Evolutionary conservation across 257 asterid genomes (phyloP).

Genomic region (Nicotiana benthamiana): DNA sequence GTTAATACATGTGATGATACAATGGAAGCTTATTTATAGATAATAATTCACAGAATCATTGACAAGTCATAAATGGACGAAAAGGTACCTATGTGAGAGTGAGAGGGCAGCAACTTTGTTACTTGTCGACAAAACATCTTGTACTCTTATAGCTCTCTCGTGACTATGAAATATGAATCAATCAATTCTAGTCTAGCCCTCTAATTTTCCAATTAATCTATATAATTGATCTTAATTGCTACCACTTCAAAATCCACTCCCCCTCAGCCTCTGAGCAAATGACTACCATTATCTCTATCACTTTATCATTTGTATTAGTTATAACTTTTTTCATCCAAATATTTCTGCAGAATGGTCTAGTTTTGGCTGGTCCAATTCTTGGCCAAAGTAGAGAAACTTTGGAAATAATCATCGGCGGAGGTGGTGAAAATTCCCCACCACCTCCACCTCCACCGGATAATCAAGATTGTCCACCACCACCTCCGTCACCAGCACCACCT

Average conservation of each 20-base stretch:
- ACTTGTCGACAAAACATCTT: background rate
- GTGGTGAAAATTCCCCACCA: background rate
- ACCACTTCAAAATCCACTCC: background rate
- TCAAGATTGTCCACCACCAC: background rate
- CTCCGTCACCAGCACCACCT: background rate
- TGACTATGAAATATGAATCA: background rate
- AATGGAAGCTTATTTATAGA: background rate
- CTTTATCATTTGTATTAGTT: background rate
- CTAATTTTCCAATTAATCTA: background rate
- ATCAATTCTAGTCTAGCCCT: background rate
- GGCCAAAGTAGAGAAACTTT: conserved; percentile 17
- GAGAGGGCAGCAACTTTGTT: conserved; percentile 4
- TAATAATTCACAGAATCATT: background rate
- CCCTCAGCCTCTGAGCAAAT: background rate
- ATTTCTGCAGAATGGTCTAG: background rate
- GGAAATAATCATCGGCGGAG: conserved; percentile 31
- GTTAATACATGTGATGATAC: background rate
- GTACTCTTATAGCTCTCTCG: background rate
- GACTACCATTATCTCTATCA: background rate
- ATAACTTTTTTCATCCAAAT: background rate
- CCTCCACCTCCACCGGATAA: background rate
- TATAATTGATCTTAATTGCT: background rate
- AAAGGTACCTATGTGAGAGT: background rate
- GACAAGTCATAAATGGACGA: background rate
- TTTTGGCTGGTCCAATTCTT: background rate